These are phyloP conservation scores for Tolypocladium ophioglossoides DNA, from an alignment of 2,329 filamentous ascomycete genomes.

Conservation along the genomic window DNA sequence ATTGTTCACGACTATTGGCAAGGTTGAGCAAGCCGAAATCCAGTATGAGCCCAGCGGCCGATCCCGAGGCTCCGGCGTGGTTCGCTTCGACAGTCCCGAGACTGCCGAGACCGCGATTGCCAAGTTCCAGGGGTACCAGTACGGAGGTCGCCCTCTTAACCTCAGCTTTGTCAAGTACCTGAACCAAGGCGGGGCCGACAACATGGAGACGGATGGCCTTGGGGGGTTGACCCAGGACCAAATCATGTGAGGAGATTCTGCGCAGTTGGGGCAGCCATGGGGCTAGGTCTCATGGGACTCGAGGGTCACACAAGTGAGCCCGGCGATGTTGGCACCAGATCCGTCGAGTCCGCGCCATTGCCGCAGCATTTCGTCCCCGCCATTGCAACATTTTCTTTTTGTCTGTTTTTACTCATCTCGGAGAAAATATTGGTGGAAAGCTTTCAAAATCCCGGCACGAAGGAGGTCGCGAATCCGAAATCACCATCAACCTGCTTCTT, in stretches of 20 bases:
- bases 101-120: conserved; percentile 89
- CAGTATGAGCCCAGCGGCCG: conserved; percentile 96
- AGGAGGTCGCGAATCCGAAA: conserved; percentile 1
- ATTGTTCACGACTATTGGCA: conserved; percentile 94
- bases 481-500: conserved; percentile 8
- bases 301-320: not conserved
- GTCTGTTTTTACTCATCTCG: not conserved
- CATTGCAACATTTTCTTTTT: not conserved
- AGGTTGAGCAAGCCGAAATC: conserved; percentile 97
- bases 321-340: not conserved
- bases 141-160: conserved; percentile 87
- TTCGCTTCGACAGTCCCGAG: conserved; percentile 73
- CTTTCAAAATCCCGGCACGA: not conserved
- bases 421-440: not conserved
- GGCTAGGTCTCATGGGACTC: not conserved
- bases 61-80: conserved; percentile 91
- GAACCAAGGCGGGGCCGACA: conserved; percentile 55
- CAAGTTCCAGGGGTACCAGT: conserved; percentile 97
- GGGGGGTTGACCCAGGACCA: conserved; percentile 87
- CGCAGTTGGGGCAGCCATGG: no score
- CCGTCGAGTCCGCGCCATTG: not conserved
- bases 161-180: conserved; percentile 91
- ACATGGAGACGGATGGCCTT: conserved; percentile 74
- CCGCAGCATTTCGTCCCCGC: not conserved
- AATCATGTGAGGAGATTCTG: conserved; percentile 62